These are phyloP conservation scores for Brassica incana DNA, from an alignment of 345 rosid species.

Conservation along the genomic window DNA sequence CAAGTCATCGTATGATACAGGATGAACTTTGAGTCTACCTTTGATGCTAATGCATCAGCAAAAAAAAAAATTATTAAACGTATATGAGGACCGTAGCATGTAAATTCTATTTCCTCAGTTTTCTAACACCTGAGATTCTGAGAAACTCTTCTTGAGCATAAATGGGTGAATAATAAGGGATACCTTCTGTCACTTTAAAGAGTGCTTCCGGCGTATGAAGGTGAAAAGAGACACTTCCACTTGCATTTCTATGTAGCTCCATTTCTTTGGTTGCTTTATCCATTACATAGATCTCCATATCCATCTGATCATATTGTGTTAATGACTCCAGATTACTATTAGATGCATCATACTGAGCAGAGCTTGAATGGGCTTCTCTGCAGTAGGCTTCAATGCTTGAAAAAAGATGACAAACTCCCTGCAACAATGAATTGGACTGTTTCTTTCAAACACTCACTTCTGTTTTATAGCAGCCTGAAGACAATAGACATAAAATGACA, in stretches of 20 bases:
- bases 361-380: conserved; percentile 61
- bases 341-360: conserved; percentile 56
- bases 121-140: conserved; percentile 18
- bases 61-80: conserved; percentile 6
- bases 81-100: neutral
- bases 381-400: conserved; percentile 66
- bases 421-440: conserved; percentile 30
- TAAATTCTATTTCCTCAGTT: neutral
- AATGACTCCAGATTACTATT: conserved; percentile 50
- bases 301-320: conserved; percentile 77
- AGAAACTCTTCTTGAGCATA: conserved; percentile 9
- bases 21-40: conserved; percentile 16
- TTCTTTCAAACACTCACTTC: conserved; percentile 6
- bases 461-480: conserved; percentile 13
- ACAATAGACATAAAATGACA: neutral
- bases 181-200: conserved; percentile 79
- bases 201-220: conserved; percentile 70
- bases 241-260: conserved; percentile 61
- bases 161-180: conserved; percentile 4
- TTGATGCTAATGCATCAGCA: conserved; percentile 2
- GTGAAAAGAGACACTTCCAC: conserved; percentile 70
- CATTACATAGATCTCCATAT: conserved; percentile 69
- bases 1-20: neutral
- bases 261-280: conserved; percentile 49
- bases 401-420: conserved; percentile 91